phyloP scores from a whole-genome alignment of 441 rosid genomes.

The Isatis lusitanica region DNA sequence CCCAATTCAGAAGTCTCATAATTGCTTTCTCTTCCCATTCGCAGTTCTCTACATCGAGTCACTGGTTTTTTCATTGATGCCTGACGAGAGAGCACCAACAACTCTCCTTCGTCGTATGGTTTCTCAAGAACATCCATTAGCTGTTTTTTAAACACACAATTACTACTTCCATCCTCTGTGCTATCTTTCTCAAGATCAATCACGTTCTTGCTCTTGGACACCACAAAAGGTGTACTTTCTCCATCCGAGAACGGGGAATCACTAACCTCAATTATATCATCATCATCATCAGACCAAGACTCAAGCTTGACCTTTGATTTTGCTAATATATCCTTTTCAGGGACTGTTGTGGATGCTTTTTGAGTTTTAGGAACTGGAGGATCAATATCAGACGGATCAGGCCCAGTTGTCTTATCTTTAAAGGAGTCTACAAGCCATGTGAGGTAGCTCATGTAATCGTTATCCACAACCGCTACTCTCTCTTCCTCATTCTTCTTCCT shows the following conservation, averaged over 20 bases:
- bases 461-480: constrained; percentile 8
- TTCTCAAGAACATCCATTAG: constrained; percentile 18
- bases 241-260: constrained; percentile 22
- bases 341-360: neutral
- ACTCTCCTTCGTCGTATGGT: constrained; percentile 24
- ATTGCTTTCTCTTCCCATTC: constrained; percentile 23
- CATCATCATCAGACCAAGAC: constrained; percentile 20
- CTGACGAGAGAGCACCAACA: constrained; percentile 8
- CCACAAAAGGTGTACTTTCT: constrained; percentile 27
- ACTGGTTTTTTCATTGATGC: neutral
- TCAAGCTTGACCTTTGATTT: constrained; percentile 23
- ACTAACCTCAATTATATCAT: constrained; percentile 22
- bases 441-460: constrained; percentile 30
- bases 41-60: constrained; percentile 28
- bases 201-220: constrained; percentile 26
- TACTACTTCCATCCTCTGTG: neutral
- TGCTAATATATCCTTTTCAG: neutral
- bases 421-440: constrained; percentile 32
- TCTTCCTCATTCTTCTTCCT: constrained; percentile 11
- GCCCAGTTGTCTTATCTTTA: constrained; percentile 4
- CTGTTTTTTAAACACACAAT: constrained; percentile 1
- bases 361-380: neutral
- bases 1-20: constrained; percentile 20
- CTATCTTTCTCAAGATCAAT: constrained; percentile 25
- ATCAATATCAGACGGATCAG: neutral